These are phyloP conservation scores for Saccharomycopsis oosterbeekiorum DNA, from an alignment of 805 yeast genomes.

Conservation along the genomic window DNA sequence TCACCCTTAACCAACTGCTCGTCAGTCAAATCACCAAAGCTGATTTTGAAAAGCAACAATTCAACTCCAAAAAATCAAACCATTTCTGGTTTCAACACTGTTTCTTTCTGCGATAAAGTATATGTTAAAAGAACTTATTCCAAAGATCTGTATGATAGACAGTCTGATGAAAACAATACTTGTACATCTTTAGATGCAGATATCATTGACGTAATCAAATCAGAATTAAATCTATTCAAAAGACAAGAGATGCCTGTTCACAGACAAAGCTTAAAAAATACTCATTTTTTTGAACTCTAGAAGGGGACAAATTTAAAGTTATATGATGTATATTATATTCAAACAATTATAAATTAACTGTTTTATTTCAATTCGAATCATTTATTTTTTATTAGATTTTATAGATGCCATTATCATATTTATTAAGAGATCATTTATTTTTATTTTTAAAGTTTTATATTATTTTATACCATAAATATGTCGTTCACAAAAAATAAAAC, in stretches of 20 bases:
- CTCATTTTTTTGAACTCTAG: conserved; percentile 50
- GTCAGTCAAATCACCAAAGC: not conserved
- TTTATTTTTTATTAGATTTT: not conserved
- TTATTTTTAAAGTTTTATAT: not conserved
- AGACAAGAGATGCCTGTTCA: conserved; percentile 54
- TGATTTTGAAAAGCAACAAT: not conserved
- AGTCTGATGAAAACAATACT: conserved; percentile 37
- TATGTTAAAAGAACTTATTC: conserved; percentile 44
- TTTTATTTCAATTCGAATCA: not conserved
- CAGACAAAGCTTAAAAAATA: conserved; percentile 45
- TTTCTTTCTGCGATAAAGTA: conserved; percentile 38
- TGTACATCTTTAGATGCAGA: conserved; percentile 36
- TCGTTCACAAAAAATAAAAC: not conserved
- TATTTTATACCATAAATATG: not conserved
- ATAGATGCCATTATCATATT: too few relatives aligned
- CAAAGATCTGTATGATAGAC: conserved; percentile 41
- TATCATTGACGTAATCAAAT: conserved; percentile 45
- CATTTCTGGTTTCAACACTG: conserved; percentile 23
- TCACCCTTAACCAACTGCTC: not conserved
- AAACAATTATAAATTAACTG: not conserved
- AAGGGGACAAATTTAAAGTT: not conserved
- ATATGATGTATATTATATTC: not conserved
- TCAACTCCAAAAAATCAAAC: conserved; percentile 6
- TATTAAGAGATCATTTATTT: not conserved
- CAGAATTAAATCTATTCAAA: conserved; percentile 57